Evolutionary conservation across 164 flowering plant species (phyloP), one percentile per base, ranked within the genome.

Genomic region (Stephania yunnanensis): DNA sequence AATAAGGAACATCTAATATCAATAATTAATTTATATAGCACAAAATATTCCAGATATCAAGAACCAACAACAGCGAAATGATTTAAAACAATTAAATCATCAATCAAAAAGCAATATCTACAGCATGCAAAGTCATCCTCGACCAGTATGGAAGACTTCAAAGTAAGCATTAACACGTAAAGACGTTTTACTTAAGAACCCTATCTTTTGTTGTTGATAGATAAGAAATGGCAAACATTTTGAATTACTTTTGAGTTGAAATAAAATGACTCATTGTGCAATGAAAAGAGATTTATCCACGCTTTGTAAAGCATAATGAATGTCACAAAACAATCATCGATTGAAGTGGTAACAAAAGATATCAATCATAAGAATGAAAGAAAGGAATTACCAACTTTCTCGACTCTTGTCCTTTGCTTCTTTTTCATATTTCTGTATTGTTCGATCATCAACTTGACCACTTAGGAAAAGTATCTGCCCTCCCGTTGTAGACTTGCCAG

Each of bases 371-470:
- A 46, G 22, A 29, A 31, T 22, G 9, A 30, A 52, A 71, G 0
- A 10, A 80, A 30, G 71, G 66, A 19, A 61, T 87, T 77, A 95
- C 99, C 99, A 96, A 80, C 99, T 96, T 84, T 96, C 99, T 81
- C 99, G 85, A 78, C 91, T 90, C 83, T 96, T 96, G 50, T 96
- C 98, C 83, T 92, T 96, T 10, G 99, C 99, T 84, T 96, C 99
- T 83, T 89, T 96, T 84, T 96, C 99, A 79, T 94, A 96, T 71
- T 96, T 96, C 68, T 94, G 99, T 50, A 96, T 96, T 12, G 97
- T 91, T 66, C 99, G 91, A 58, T 96, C 99, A 89, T 96, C 99
- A 75, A 96, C 99, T 84, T 91, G 97, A 31, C 98, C 98, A 83
- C 98, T 96, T 22, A 94, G 93, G 73, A 90, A 91, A 53, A 94